Conservation (phyloP, 2,329 filamentous ascomycete species). For the Akanthomyces dipterigenus region DNA sequence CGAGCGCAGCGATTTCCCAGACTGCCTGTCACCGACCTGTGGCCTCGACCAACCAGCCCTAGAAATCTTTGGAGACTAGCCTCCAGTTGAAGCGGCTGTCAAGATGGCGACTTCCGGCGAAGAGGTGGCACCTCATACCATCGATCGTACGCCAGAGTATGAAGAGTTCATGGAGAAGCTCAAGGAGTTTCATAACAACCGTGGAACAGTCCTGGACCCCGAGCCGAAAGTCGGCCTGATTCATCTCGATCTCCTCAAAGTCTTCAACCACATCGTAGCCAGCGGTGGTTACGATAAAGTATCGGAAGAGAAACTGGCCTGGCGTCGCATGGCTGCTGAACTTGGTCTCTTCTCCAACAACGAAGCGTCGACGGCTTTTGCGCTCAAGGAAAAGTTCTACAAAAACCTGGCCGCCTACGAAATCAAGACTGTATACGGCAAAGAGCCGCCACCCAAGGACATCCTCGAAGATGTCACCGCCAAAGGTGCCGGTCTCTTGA, state of each 20-base stretch:
- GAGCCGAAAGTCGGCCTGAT: conserved; percentile 75
- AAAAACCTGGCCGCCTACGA: conserved; percentile 85
- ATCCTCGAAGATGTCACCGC: conserved; percentile 84
- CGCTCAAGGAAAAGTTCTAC: conserved; percentile 83
- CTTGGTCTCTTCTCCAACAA: conserved; percentile 70
- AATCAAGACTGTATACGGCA: conserved; percentile 68
- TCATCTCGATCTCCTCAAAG: conserved; percentile 68
- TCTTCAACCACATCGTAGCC: conserved; percentile 70
- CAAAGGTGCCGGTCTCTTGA: conserved; percentile 74
- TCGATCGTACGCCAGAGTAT: conserved; percentile 63
- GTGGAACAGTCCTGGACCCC: conserved; percentile 71
- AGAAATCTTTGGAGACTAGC: not conserved
- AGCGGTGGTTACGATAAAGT: conserved; percentile 83
- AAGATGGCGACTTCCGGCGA: conserved; percentile 29
- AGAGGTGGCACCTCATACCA: conserved; percentile 35
- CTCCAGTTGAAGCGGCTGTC: conserved; percentile 6
- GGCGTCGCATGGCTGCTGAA: conserved; percentile 71
- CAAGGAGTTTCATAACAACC: conserved; percentile 66
- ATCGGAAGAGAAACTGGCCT: conserved; percentile 76
- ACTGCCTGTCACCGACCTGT: not conserved
- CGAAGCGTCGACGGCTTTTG: conserved; percentile 76
- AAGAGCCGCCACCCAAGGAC: conserved; percentile 79
- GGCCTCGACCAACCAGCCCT: not conserved
- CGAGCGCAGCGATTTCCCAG: not conserved
- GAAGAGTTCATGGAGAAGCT: conserved; percentile 71